Base-by-base conservation (phyloP, 768 basidiomycete genomes). In the Calocybe indica region DNA sequence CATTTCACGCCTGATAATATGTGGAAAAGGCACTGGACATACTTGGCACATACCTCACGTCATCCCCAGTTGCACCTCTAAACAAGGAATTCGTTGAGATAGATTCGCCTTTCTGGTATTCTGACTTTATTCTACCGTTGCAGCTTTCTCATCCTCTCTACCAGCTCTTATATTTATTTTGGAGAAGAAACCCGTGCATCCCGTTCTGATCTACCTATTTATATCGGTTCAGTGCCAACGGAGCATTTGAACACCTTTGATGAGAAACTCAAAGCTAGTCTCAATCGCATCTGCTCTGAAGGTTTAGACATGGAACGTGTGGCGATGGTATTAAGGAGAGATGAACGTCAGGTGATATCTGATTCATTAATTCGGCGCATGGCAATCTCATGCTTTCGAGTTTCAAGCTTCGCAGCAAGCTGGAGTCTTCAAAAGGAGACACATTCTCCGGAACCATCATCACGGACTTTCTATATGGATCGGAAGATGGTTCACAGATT, bases 81-180 rank as follows among this genome's bases (percentile, higher is more conserved):
- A 90, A 85, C 58, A 96, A 94, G 65, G 89, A 93, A 64, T 96
- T 87, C 52, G 76, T 98, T 37, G 96, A 99, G 65, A 88, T 85
- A 44, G 83, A 92, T 54, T 81, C 84, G 41, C 96, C 96, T 0
- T 75, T 89, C 43, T 96, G 92, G 91, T 90, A 55, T 37, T 75
- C 59, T 13, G 30, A 22, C 33, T 37, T 13, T 9, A 35, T 5
- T 40, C 50, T 37, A 13, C 44, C 15, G 35, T 37, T 28, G 11
- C 32, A 30, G 42, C 32, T 28, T 15, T 53, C 53, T 57, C 7
- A 40, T 42, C 36, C 28, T 10, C 29, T 11, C 39, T 9, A 47
- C 15, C 54, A 91, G 90, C 66, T 85, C 88, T 7, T 88, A 86
- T 52, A 87, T 99, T 58, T 88, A 85, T 57, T 88, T 97, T 55